These are phyloP conservation scores for Mycena kentingensis DNA, from an alignment of 768 basidiomycete species.

Conservation along the genomic window DNA sequence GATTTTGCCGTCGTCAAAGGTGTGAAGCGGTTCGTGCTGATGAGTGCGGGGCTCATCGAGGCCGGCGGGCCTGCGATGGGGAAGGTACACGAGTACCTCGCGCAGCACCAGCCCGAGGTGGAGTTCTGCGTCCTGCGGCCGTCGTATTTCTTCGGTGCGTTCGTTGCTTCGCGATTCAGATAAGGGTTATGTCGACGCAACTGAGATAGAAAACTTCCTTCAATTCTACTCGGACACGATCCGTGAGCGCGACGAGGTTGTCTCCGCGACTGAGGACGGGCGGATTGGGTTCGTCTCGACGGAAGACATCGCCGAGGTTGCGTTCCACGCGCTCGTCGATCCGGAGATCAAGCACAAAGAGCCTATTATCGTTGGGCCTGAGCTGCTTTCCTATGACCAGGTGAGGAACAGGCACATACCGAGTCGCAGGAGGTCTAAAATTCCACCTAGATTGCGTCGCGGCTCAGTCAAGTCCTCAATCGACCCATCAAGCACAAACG, in stretches of 20 bases:
- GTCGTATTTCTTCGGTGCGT: slow-evolving; percentile 41
- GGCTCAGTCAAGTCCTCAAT: slow-evolving; percentile 30
- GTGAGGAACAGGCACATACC: slow-evolving; percentile 14
- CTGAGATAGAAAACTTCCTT: slow-evolving; percentile 35
- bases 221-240: slow-evolving; percentile 25
- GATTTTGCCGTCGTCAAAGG: slow-evolving; percentile 35
- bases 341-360: slow-evolving; percentile 29
- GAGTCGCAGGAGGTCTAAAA: background rate
- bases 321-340: slow-evolving; percentile 31
- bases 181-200: background rate
- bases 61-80: slow-evolving; percentile 30
- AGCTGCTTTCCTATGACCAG: slow-evolving; percentile 33
- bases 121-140: slow-evolving; percentile 39
- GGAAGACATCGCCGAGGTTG: slow-evolving; percentile 36
- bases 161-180: background rate
- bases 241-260: slow-evolving; percentile 27
- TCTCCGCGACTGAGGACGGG: slow-evolving; percentile 31
- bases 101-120: slow-evolving; percentile 29
- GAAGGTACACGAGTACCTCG: slow-evolving; percentile 38
- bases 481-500: slow-evolving; percentile 32
- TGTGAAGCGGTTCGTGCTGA: slow-evolving; percentile 36
- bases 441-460: slow-evolving; percentile 27
- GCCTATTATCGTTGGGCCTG: slow-evolving; percentile 35
- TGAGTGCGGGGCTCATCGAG: slow-evolving; percentile 29
- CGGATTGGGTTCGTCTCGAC: slow-evolving; percentile 32